Conservation (phyloP, 2,329 filamentous ascomycete genomes). For the Colletotrichum musicola region DNA sequence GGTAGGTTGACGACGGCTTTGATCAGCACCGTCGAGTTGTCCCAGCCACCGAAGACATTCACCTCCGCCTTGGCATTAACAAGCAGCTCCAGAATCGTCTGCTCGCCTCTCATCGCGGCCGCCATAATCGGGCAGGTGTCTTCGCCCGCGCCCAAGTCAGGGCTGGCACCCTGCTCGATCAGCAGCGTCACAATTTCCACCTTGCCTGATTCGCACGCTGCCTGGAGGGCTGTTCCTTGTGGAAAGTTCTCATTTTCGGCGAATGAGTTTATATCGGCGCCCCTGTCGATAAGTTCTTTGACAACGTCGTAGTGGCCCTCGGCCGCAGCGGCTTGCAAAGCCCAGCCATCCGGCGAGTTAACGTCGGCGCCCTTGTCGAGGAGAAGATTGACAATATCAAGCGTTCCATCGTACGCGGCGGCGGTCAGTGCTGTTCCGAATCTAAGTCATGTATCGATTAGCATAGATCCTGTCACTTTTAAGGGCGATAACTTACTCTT, state of each 20-base stretch:
- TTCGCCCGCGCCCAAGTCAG: slow-evolving; percentile 51
- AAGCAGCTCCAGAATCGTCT: slow-evolving; percentile 51
- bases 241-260: slow-evolving; percentile 35
- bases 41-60: slow-evolving; percentile 50
- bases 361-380: slow-evolving; percentile 35
- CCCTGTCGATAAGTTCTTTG: slow-evolving; percentile 48
- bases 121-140: slow-evolving; percentile 52
- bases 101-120: slow-evolving; percentile 49
- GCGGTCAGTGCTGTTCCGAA: slow-evolving; percentile 54
- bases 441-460: slow-evolving; percentile 39
- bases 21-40: slow-evolving; percentile 52
- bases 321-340: slow-evolving; percentile 53
- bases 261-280: slow-evolving; percentile 43
- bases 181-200: slow-evolving; percentile 52
- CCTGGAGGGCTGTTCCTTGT: slow-evolving; percentile 54
- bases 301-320: slow-evolving; percentile 52
- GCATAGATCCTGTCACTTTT: not conserved
- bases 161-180: slow-evolving; percentile 52
- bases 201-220: slow-evolving; percentile 51
- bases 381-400: slow-evolving; percentile 31
- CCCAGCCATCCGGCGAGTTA: slow-evolving; percentile 51
- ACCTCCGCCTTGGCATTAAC: slow-evolving; percentile 51
- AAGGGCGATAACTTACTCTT: slow-evolving; percentile 47
- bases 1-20: slow-evolving; percentile 52
- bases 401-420: slow-evolving; percentile 53